A percentile compares a stretch with the other conserved stretches of the same genome.
Evolutionary conservation across 345 rosid species (phyloP).

Genomic region (Gossypium bickii): DNA sequence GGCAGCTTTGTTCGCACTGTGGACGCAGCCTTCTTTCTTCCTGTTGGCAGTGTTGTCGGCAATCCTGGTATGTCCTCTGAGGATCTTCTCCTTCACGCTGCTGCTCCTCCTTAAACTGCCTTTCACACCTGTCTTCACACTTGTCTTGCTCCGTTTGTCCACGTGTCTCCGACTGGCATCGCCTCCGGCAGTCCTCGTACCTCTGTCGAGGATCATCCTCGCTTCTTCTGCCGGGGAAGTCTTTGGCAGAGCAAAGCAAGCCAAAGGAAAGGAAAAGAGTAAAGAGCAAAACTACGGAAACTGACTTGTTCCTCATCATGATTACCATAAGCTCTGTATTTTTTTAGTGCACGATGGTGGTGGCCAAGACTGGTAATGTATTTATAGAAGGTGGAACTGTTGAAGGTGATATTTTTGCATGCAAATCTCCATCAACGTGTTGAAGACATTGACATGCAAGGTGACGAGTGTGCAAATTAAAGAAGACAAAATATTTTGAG

Average conservation of each 20-base stretch:
- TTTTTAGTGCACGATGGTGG: not conserved
- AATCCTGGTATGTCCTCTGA: not conserved
- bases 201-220: not conserved
- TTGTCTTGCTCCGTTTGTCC: not conserved
- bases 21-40: not conserved
- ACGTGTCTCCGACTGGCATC: not conserved
- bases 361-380: not conserved
- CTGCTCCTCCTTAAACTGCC: not conserved
- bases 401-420: not conserved
- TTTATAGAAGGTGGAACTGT: not conserved
- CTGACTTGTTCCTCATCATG: not conserved
- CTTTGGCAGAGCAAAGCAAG: not conserved
- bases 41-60: not conserved
- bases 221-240: not conserved
- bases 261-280: not conserved
- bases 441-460: conserved; percentile 12
- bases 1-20: not conserved
- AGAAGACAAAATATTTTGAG: no score
- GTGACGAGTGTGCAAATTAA: conserved; percentile 7
- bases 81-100: not conserved
- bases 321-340: not conserved
- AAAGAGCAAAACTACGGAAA: not conserved
- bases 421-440: conserved; percentile 5
- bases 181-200: conserved; percentile 2
- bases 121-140: not conserved